Base-by-base conservation (phyloP, 306 rosid genomes). In the Hippophae rhamnoides region DNA sequence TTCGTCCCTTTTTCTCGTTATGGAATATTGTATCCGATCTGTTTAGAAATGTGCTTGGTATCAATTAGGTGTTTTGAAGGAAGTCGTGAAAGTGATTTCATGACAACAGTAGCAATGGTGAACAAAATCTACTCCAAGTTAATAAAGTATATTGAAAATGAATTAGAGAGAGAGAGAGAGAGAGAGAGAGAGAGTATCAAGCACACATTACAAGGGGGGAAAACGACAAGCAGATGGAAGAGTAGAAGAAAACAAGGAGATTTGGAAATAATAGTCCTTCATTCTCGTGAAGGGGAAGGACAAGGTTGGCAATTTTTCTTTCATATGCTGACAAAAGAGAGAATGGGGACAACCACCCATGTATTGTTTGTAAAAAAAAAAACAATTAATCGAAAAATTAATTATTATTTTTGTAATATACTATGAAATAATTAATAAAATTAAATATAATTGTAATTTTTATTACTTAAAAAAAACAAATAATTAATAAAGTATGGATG, bases 201-300 rank as follows among this genome's bases (percentile, higher is more conserved):
- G 68, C 97, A 75, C 95, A 77, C 71, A 82, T 79, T 77, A 81
- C 94, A 76, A 86, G 90, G 68, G 55, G 60, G 58, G 62, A 72
- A 84, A 68, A 84, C 62, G 95, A 90, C 97, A 87, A 86, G 71
- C 62, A 84, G 80, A 81, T 70, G 72, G 60, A 76, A 78, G 77
- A 66, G 80, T 8, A 75, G 75, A 77, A 76, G 77, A 86, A 81
- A 82, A 86, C 81, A 82, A 69, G 56, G 64, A 25, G 72, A 71
- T 89, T 80, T 55, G 88, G 89, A 82, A 85, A 72, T 31, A 31
- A 31, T 60, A 76, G 95, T 77, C 87, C 38, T 64, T 76, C n/a
- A n/a, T n/a, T n/a, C 84, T 82, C 88, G 83, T 86, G 97, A 82
- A 74, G 61, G 69, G 71, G 81, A 84, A 79, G 23, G 23, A 18